Conservation (phyloP, 139 green algal species). For the Chlamydomonas schloesseri region DNA sequence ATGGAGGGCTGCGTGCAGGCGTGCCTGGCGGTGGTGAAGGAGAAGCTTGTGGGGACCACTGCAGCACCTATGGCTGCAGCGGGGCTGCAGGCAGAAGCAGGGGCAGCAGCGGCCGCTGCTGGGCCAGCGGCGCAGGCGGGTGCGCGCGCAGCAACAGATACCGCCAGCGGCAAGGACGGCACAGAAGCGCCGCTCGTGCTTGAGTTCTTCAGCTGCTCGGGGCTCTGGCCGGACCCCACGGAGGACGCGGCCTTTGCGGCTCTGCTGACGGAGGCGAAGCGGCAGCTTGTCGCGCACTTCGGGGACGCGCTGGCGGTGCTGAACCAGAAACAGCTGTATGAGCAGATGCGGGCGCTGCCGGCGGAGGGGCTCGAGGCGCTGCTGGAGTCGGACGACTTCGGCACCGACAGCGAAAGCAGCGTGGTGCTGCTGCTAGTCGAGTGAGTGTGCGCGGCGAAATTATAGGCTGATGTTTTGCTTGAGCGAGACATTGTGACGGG, state of each 20-base stretch:
- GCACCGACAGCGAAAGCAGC: conserved; percentile 23
- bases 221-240: not conserved
- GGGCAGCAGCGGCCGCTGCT: too few species aligned
- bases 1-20: not conserved
- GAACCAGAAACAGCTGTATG: not conserved
- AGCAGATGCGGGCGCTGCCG: not conserved
- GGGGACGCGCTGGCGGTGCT: not conserved
- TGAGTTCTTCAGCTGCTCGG: not conserved
- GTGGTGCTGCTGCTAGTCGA: conserved; percentile 4
- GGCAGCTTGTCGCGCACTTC: not conserved
- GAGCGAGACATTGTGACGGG: too few species aligned
- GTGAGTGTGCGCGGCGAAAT: not conserved
- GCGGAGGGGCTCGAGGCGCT: conserved; percentile 4
- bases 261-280: not conserved
- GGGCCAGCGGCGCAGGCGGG: too few species aligned
- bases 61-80: too few species aligned
- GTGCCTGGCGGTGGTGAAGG: not conserved
- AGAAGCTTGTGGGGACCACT: too few species aligned
- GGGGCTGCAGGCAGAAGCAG: too few species aligned
- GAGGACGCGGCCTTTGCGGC: not conserved
- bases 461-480: too few species aligned
- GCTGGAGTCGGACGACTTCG: conserved; percentile 10
- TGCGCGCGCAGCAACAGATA: not conserved
- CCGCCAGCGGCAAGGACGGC: not conserved
- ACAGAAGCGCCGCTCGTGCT: not conserved